Base-by-base conservation (phyloP, 2,329 filamentous ascomycete species). In the Exophiala aquamarina region DNA sequence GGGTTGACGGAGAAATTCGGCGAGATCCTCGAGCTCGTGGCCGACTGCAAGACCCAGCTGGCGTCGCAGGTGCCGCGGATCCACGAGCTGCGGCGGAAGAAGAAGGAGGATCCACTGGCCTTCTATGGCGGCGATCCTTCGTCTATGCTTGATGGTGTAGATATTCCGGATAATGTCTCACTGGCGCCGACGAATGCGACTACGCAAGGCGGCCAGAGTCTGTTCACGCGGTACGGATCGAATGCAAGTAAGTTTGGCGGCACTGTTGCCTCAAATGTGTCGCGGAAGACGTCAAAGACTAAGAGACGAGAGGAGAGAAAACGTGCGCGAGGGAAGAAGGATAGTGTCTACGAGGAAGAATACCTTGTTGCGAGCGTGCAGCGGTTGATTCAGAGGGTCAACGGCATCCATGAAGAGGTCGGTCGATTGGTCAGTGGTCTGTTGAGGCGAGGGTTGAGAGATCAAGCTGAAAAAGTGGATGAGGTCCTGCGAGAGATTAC, bases 311-410 rank as follows among this genome's bases (percentile, higher is more conserved):
- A 98, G 68, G 93, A 98, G 74, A 83, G 95, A 66, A 98, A 98
- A 78, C 83, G 92, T 13, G 93, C 93, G 0, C 77, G 89, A 6
- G 93, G 93, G 18, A 92, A 95, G 66, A 97, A 97, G 74, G 93
- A 93, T 9, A 95, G 89, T 13, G 88, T 98, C 4, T 98, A 98
- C 67, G 93, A 98, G 67, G 92, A 97, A 64, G 93, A 97, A 68
- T 98, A 98, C 66, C 79, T 98, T 4, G 84, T 95, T 49, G 93
- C 91, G 66, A 92, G 86, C 58, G 83, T 97, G 28, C 81, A 85
- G 10, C 77, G 93, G 18, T 76, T 98, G 26, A 81, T 95, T 11
- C 89, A 95, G 65, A 78, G 91, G 28, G 82, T 95, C 17, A 89
- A 91, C 65, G 75, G 75, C 17, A 78, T 85, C 2, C 78, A 83